Evolutionary conservation across 75 land plant species (phyloP).

Genomic region (Ceratopteris richardii): DNA sequence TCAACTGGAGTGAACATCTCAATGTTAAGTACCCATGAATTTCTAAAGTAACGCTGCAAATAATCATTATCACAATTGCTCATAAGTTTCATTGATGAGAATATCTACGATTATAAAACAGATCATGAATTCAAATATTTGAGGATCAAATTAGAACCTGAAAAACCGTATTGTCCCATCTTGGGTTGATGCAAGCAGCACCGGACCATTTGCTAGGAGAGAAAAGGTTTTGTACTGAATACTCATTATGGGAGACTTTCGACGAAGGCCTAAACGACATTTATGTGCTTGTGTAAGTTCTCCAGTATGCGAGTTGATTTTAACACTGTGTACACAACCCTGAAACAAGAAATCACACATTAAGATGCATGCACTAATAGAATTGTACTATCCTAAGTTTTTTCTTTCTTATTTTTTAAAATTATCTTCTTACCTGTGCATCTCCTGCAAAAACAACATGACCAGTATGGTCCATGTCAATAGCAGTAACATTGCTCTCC

Average conservation of each 20-base stretch:
- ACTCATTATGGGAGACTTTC: conserved; percentile 67
- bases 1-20: conserved; percentile 68
- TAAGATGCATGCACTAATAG: not conserved
- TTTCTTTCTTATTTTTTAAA: no score
- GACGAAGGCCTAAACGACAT: conserved; percentile 31
- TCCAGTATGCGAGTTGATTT: conserved; percentile 66
- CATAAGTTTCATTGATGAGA: no score
- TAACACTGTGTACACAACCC: conserved; percentile 78
- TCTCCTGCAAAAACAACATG: conserved; percentile 88
- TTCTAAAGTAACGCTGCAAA: conserved; percentile 71
- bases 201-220: conserved; percentile 74
- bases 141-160: conserved; percentile 34
- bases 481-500: conserved; percentile 68
- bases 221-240: conserved; percentile 88
- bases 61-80: no score
- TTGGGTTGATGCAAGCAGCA: conserved; percentile 66
- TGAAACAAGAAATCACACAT: conserved; percentile 11
- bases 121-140: no score
- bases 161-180: conserved; percentile 89
- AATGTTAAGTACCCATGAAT: conserved; percentile 82
- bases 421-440: conserved; percentile 40
- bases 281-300: conserved; percentile 60
- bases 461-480: conserved; percentile 93
- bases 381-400: no score
- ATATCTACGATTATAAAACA: no score